Conservation (phyloP, 2,329 filamentous ascomycete genomes). For the Blastomyces silverae region DNA sequence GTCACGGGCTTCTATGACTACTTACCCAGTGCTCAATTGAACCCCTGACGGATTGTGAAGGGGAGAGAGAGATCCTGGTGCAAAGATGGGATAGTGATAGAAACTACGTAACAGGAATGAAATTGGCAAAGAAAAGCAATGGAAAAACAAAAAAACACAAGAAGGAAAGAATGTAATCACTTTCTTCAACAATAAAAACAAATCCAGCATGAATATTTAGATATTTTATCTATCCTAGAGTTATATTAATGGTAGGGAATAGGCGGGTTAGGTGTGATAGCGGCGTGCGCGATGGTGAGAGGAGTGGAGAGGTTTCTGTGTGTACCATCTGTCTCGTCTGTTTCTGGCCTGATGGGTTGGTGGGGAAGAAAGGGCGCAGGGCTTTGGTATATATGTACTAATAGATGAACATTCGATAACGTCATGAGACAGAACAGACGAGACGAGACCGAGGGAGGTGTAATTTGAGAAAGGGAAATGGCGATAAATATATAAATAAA, state of each 20-base stretch:
- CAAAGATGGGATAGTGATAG: too few relatives aligned
- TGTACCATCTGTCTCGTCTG: not conserved
- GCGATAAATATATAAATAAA: not conserved
- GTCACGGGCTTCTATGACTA: too few relatives aligned
- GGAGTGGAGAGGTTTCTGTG: slow-evolving; percentile 10
- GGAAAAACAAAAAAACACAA: too few relatives aligned
- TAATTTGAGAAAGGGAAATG: not conserved
- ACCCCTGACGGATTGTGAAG: too few relatives aligned
- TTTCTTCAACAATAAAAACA: too few relatives aligned
- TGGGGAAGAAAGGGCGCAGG: too few relatives aligned
- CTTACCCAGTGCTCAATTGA: too few relatives aligned
- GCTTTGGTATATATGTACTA: not conserved
- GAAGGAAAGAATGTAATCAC: too few relatives aligned
- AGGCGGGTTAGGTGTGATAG: not conserved
- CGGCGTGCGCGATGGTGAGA: not conserved
- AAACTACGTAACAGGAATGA: too few relatives aligned
- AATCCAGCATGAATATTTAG: not conserved
- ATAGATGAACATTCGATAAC: not conserved
- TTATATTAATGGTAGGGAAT: not conserved
- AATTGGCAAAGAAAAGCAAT: too few relatives aligned
- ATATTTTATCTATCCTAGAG: not conserved
- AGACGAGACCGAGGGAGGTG: not conserved
- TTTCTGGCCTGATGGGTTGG: not conserved
- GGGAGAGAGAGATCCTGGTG: too few relatives aligned
- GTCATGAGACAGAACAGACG: not conserved